A percentile compares a stretch with the other conserved stretches of the same genome.
These are phyloP conservation scores for Heliamphora ciliata DNA, from an alignment of 179 eudicot genomes.

Conservation along the genomic window DNA sequence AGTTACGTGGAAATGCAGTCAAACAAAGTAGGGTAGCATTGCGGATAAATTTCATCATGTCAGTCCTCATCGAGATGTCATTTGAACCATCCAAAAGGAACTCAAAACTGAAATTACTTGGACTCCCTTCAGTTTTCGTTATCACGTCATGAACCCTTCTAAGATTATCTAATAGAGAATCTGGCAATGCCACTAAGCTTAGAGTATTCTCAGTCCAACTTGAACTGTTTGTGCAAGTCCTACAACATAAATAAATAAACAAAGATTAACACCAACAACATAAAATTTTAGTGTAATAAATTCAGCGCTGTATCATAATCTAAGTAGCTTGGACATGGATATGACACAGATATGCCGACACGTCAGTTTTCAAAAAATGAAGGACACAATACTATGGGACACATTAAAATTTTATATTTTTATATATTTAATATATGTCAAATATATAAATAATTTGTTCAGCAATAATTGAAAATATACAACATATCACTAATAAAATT, in stretches of 20 bases:
- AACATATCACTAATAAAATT: too few relatives aligned
- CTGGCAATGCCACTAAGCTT: conserved; percentile 48
- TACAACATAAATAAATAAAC: conserved; percentile 22
- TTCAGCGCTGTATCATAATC: too few relatives aligned
- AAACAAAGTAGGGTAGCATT: conserved; percentile 68
- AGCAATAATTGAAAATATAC: too few relatives aligned
- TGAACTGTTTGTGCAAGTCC: conserved; percentile 76
- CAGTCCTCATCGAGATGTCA: conserved; percentile 37
- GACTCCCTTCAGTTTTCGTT: conserved; percentile 23
- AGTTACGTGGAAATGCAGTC: conserved; percentile 18
- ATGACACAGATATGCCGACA: too few relatives aligned
- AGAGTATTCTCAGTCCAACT: conserved; percentile 67
- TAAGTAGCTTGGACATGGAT: too few relatives aligned
- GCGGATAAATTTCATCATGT: conserved; percentile 69
- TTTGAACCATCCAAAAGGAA: conserved; percentile 32
- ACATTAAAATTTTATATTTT: too few relatives aligned
- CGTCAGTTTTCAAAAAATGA: too few relatives aligned
- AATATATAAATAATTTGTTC: too few relatives aligned
- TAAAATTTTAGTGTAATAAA: too few relatives aligned
- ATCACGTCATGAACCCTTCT: conserved; percentile 35
- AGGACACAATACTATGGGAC: too few relatives aligned
- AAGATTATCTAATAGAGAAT: conserved; percentile 40
- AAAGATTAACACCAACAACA: not conserved
- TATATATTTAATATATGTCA: too few relatives aligned
- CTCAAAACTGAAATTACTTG: conserved; percentile 39